Evolutionary conservation across 306 rosid species (phyloP).

Genomic region (Sicyos baderoa): DNA sequence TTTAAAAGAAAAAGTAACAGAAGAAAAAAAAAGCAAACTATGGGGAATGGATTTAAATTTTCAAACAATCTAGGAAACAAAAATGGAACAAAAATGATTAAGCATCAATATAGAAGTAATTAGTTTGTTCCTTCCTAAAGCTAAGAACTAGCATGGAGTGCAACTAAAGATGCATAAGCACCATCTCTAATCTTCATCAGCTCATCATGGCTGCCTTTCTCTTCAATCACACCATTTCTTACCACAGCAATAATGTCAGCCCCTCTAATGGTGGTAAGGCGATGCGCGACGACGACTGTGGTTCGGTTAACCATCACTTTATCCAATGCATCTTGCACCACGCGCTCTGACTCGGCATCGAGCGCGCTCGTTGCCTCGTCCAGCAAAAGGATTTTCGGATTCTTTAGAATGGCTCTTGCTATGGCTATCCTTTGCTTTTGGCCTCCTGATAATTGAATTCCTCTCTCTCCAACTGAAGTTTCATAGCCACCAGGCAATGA

Average conservation of each 20-base stretch:
- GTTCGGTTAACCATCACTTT: constrained; percentile 69
- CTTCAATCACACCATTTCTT: constrained; percentile 62
- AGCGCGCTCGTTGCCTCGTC: constrained; percentile 94
- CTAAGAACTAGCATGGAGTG: constrained; percentile 49
- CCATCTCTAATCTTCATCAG: constrained; percentile 61
- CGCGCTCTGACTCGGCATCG: constrained; percentile 71
- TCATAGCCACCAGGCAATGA: constrained; percentile 60
- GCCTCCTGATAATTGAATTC: constrained; percentile 79
- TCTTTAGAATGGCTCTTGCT: constrained; percentile 69
- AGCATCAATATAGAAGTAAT: neutral
- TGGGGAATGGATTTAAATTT: too few relatives aligned
- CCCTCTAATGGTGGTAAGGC: constrained; percentile 64
- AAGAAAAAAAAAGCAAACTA: too few relatives aligned
- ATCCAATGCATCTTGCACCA: constrained; percentile 83
- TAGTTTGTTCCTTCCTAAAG: neutral
- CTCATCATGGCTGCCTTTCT: constrained; percentile 63
- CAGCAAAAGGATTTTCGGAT: constrained; percentile 69
- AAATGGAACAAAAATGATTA: too few relatives aligned
- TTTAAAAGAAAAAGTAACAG: neutral
- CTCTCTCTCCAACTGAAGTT: constrained; percentile 74
- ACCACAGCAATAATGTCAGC: constrained; percentile 68
- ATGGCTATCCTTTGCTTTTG: constrained; percentile 88
- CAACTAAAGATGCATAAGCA: constrained; percentile 64
- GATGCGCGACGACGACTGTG: constrained; percentile 76
- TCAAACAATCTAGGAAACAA: too few relatives aligned